A percentile compares a stretch with the other conserved stretches of the same genome.
These are phyloP conservation scores for Ephemerocybe angulata DNA, from an alignment of 768 basidiomycete species.

Conservation along the genomic window DNA sequence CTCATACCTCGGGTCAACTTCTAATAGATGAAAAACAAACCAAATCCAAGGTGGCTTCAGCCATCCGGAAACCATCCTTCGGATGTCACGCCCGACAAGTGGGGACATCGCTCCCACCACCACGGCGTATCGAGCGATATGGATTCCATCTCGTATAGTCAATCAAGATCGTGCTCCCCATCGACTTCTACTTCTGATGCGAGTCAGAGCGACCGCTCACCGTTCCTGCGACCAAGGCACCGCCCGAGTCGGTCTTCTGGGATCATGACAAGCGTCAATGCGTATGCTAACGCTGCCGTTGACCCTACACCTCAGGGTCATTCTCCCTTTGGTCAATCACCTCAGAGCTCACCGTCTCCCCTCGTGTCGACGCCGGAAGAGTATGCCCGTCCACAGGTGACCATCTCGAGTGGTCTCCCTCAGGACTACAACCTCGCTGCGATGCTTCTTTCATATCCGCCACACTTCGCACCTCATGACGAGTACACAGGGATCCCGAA, in stretches of 20 bases:
- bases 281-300: background rate
- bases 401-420: slow-evolving; percentile 20
- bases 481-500: slow-evolving; percentile 17
- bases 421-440: slow-evolving; percentile 42
- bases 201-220: background rate
- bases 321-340: slow-evolving; percentile 17
- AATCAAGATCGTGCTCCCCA: background rate
- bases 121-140: slow-evolving; percentile 16
- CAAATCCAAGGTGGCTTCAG: slow-evolving; percentile 63
- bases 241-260: background rate
- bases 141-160: slow-evolving; percentile 27
- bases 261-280: background rate
- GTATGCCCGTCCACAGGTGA: slow-evolving; percentile 28
- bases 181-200: background rate
- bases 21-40: slow-evolving; percentile 71
- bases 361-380: slow-evolving; percentile 46
- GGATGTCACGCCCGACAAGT: slow-evolving; percentile 19
- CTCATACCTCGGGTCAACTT: background rate
- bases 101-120: slow-evolving; percentile 20
- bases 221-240: background rate
- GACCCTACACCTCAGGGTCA: background rate
- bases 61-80: slow-evolving; percentile 34
- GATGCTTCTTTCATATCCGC: slow-evolving; percentile 36
- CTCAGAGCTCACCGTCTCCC: slow-evolving; percentile 36
- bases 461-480: slow-evolving; percentile 21